These are phyloP conservation scores for Xylariaceae sp. DNA, from an alignment of 2,329 filamentous ascomycete genomes.

Conservation along the genomic window DNA sequence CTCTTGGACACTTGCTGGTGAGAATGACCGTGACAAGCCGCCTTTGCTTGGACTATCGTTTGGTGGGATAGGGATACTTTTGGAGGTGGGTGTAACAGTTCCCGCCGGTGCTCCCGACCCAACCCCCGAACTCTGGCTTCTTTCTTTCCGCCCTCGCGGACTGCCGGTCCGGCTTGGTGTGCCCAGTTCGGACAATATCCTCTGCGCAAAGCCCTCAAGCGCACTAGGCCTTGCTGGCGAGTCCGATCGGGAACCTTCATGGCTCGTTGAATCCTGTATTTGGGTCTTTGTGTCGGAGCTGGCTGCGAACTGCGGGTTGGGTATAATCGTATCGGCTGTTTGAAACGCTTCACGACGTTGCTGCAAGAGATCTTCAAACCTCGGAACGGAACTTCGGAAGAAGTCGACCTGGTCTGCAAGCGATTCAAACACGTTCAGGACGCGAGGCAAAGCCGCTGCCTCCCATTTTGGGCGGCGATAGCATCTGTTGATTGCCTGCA, in stretches of 20 bases:
- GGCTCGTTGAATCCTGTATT: constrained; percentile 44
- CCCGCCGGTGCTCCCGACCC: constrained; percentile 32
- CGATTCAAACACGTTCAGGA: constrained; percentile 60
- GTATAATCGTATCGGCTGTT: constrained; percentile 55
- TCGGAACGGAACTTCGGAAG: constrained; percentile 66
- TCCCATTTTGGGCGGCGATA: constrained; percentile 58
- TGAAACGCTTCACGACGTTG: constrained; percentile 67
- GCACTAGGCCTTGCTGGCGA: constrained; percentile 59
- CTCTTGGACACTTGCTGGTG: constrained; percentile 41
- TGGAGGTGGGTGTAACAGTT: constrained; percentile 38
- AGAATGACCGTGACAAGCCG: constrained; percentile 43
- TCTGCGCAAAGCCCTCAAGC: constrained; percentile 64
- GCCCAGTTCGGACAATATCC: constrained; percentile 61
- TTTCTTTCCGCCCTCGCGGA: constrained; percentile 55
- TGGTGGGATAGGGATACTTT: constrained; percentile 42
- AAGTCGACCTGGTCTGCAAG: constrained; percentile 64
- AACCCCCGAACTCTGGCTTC: constrained; percentile 34
- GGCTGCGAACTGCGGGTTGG: constrained; percentile 39
- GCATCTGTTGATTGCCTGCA: constrained; percentile 54
- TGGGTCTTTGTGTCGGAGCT: constrained; percentile 31
- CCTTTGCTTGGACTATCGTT: constrained; percentile 43
- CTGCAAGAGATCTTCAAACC: constrained; percentile 73
- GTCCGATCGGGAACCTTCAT: constrained; percentile 49
- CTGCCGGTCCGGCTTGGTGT: constrained; percentile 55
- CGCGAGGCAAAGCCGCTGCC: constrained; percentile 51